Percentiles rank a stretch among this genome's conserved stretches.
phyloP scores from a whole-genome alignment of 73 alveolate species.

The Urostyla sp. region DNA sequence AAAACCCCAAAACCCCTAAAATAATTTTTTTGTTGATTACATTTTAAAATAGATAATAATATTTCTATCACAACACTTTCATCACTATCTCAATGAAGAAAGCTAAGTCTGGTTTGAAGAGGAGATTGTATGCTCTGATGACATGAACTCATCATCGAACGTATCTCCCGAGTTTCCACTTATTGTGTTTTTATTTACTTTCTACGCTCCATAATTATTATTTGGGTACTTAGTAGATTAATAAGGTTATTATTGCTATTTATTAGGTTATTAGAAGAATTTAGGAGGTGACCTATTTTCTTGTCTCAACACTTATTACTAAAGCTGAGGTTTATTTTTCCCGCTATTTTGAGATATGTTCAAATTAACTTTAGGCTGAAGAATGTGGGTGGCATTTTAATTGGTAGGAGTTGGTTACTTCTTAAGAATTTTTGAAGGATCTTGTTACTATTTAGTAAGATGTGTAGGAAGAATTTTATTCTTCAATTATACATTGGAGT shows the following conservation, averaged over 20 bases:
- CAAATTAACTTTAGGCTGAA: neutral
- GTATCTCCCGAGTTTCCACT: neutral
- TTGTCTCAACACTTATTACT: neutral
- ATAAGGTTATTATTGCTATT: neutral
- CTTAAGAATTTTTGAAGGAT: neutral
- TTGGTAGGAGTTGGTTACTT: neutral
- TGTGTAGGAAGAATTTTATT: neutral
- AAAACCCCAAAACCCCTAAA: too few species aligned
- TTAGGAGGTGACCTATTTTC: conserved; percentile 21
- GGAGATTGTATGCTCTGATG: neutral
- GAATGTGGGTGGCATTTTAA: neutral
- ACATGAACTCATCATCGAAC: neutral
- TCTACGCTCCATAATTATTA: neutral
- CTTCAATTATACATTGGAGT: neutral
- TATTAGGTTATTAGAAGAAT: conserved; percentile 20
- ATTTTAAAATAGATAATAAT: too few species aligned
- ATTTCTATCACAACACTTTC: too few species aligned
- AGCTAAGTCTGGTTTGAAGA: conserved; percentile 1
- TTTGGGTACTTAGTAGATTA: neutral
- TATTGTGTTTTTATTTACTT: neutral
- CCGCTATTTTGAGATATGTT: conserved; percentile 1
- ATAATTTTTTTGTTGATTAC: too few species aligned
- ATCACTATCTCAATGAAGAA: conserved; percentile 17
- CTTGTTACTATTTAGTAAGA: neutral
- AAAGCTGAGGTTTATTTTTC: neutral